phyloP scores from a whole-genome alignment of 2,329 filamentous ascomycete genomes.

The Fusarium irregulare region DNA sequence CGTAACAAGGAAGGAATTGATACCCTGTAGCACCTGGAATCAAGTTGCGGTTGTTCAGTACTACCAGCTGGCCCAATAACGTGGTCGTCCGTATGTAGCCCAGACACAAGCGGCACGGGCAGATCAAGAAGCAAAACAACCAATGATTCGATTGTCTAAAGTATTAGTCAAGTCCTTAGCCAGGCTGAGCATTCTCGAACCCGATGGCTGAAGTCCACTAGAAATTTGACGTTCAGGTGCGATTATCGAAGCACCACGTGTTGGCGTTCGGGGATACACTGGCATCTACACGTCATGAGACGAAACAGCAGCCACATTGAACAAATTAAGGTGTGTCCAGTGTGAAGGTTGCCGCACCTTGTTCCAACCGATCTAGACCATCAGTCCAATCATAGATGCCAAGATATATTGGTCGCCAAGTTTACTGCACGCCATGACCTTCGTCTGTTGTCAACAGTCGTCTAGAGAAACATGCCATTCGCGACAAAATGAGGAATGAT shows the following conservation, averaged over 20 bases:
- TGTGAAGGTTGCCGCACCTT: constrained; percentile 28
- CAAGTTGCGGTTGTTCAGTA: background rate
- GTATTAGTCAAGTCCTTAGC: background rate
- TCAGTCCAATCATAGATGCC: constrained; percentile 24
- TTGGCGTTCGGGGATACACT: constrained; percentile 10
- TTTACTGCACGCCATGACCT: background rate
- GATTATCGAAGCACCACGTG: constrained; percentile 34
- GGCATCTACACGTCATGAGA: constrained; percentile 42
- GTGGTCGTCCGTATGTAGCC: background rate
- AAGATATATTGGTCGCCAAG: constrained; percentile 15
- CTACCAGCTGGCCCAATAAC: background rate
- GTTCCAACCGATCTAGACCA: constrained; percentile 33
- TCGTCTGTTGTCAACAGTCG: constrained; percentile 13
- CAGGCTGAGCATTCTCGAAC: constrained; percentile 2
- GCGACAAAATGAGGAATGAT: constrained; percentile 3
- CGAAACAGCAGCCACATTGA: constrained; percentile 16
- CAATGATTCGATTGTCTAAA: background rate
- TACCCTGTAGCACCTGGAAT: background rate
- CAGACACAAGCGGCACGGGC: background rate
- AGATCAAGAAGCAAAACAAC: background rate
- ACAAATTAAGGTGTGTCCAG: constrained; percentile 29
- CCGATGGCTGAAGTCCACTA: background rate
- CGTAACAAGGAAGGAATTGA: background rate
- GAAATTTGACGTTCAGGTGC: background rate
- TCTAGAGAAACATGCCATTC: constrained; percentile 1